A percentile compares a stretch with the other conserved stretches of the same genome.
These are phyloP conservation scores for Pseudozyma pruni DNA, from an alignment of 1,284 basidiomycete species.

Conservation along the genomic window DNA sequence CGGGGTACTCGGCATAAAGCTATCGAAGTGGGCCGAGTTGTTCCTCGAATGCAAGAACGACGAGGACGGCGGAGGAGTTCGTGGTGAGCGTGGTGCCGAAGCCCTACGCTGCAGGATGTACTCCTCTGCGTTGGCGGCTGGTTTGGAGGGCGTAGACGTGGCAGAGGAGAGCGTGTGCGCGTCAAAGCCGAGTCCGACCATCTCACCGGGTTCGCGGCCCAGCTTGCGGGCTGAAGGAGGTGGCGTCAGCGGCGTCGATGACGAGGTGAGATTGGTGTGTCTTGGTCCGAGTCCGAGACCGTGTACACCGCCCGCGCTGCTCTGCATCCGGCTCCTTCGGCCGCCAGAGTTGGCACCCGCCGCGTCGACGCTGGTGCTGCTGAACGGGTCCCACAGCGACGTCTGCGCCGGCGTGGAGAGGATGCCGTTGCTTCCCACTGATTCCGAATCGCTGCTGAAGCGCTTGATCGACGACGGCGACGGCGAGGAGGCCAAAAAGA, in stretches of 20 bases:
- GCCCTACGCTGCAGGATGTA: conserved; percentile 18
- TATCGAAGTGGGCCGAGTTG: conserved; percentile 8
- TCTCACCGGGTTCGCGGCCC: not conserved
- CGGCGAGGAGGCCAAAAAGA: conserved; percentile 32
- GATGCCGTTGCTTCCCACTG: conserved; percentile 5
- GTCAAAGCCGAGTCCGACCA: conserved; percentile 18
- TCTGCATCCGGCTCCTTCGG: conserved; percentile 14
- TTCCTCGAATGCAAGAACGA: not conserved
- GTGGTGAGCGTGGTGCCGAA: conserved; percentile 1
- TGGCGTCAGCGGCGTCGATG: conserved; percentile 15
- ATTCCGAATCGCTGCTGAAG: conserved; percentile 12
- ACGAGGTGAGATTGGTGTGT: not conserved
- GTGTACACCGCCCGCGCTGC: not conserved
- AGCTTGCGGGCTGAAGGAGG: conserved; percentile 16
- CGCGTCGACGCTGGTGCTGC: conserved; percentile 4
- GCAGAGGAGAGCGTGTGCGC: conserved; percentile 9
- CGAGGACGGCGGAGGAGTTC: conserved; percentile 17
- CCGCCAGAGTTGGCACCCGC: conserved; percentile 5
- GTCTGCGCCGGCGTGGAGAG: conserved; percentile 39
- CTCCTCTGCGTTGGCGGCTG: conserved; percentile 25
- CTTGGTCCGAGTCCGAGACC: not conserved
- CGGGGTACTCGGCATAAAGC: conserved; percentile 11
- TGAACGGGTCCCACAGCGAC: conserved; percentile 43
- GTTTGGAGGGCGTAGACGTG: not conserved
- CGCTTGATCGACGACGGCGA: conserved; percentile 38